These are phyloP conservation scores for Fragilaria radians DNA, from an alignment of 108 stramenopile species.

Conservation along the genomic window DNA sequence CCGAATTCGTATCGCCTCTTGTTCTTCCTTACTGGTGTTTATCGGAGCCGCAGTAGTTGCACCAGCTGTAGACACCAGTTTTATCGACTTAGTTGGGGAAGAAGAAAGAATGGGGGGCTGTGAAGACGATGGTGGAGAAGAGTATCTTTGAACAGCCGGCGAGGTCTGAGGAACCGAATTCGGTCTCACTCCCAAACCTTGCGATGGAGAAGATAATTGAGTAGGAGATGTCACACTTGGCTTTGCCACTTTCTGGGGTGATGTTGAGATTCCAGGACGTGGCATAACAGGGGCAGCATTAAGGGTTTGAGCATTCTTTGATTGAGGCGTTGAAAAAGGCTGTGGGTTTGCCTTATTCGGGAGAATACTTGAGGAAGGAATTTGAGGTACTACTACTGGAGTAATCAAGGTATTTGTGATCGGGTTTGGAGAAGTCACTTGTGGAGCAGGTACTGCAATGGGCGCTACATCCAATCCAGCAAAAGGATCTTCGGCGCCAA, in stretches of 20 bases:
- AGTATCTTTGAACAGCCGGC: not conserved
- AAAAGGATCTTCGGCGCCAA: constrained; percentile 71
- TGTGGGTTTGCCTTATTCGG: no score
- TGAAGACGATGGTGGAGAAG: constrained; percentile 1
- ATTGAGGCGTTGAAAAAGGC: no score
- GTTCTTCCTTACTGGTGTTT: constrained; percentile 27
- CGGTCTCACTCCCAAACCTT: no score
- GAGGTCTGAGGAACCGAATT: not conserved
- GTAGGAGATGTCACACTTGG: no score
- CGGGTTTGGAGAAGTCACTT: not conserved
- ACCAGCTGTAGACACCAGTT: constrained; percentile 1
- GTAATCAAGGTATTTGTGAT: no score
- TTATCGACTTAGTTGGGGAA: not conserved
- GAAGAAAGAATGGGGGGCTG: not conserved
- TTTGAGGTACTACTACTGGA: no score
- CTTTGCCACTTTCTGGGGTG: no score
- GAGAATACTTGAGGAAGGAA: no score
- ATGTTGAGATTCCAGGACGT: no score
- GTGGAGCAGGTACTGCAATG: constrained; percentile 3
- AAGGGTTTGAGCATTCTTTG: no score
- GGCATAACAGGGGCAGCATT: no score
- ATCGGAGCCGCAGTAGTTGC: constrained; percentile 3
- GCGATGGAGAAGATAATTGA: no score
- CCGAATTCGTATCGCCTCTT: constrained; percentile 23
- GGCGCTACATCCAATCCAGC: constrained; percentile 52